Evolutionary conservation across 371 early-diverging fungal genomes (phyloP), one percentile per base, ranked within the genome.

Genomic region (Paraphysoderma sedebokerense): DNA sequence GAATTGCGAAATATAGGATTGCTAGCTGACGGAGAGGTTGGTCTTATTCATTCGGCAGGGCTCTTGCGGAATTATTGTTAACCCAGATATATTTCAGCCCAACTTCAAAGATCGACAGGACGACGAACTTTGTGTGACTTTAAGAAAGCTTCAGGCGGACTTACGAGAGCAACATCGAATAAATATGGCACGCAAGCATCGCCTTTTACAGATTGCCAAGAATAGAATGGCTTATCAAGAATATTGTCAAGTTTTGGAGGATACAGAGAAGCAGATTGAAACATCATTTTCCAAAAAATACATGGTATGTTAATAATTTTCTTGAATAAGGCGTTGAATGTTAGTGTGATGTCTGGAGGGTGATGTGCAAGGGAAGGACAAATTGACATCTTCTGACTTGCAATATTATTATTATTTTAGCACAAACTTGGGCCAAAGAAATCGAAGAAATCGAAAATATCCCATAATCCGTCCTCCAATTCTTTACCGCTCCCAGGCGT

Each of bases 181-280:
- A 30, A 92, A 92, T 58, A 61, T 58, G 11, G 49, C 46, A 41
- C 70, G 87, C 45, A 85, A 83, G 53, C 68, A 66, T 28, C 62
- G 65, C 19, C 59, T 90, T 36, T 55, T 77, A 15, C 65, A 79
- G 8, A 64, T 80, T 2, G 85, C 84, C 1, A 68, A 74, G 31
- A 67, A 72, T 30, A 79, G 84, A 57, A 66, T 86, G 38, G 89
- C 81, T 3, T 86, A 68, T 57, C 90, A 92, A 54, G 86, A 92
- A 59, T 90, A 85, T 62, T 75, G 75, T 24, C 72, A 76, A 37
- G 79, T 92, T 6, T 63, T 92, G 49, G 91, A 90, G 50, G 85
- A 81, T 38, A 59, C 86, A 27, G 86, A 90, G 56, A 74, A 75
- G 52, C 84, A 83, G 55, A 79, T 90, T 9, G 90, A 87, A n/a